These are phyloP conservation scores for Rubroshorea leprosula DNA, from an alignment of 345 rosid genomes.

Conservation along the genomic window DNA sequence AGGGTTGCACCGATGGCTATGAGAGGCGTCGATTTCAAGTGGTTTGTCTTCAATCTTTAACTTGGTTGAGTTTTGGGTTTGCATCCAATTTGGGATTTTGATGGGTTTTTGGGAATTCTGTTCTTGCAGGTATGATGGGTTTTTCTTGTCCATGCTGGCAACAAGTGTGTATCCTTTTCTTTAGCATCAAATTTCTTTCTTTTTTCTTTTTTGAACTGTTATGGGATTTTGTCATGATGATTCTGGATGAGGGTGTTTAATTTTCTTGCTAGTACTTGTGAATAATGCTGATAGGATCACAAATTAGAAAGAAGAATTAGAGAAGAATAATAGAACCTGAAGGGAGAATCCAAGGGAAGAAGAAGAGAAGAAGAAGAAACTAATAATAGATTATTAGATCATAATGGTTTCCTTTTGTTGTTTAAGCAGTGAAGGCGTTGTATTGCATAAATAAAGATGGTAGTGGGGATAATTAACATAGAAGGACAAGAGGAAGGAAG, in stretches of 20 bases:
- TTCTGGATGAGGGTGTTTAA: background rate
- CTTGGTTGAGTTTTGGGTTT: no score
- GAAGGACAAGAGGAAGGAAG: background rate
- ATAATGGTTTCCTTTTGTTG: slow-evolving; percentile 15
- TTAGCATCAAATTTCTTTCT: background rate
- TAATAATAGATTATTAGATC: background rate
- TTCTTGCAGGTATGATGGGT: slow-evolving; percentile 88
- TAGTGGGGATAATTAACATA: no score
- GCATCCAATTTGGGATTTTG: background rate
- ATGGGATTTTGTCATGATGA: background rate
- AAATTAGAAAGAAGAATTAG: no score
- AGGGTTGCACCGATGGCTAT: slow-evolving; percentile 61
- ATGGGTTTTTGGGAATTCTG: background rate
- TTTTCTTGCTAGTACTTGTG: no score
- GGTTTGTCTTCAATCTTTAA: slow-evolving; percentile 42
- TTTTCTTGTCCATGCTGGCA: slow-evolving; percentile 98
- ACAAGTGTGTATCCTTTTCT: slow-evolving; percentile 88
- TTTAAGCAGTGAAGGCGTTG: slow-evolving; percentile 6
- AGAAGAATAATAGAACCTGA: no score
- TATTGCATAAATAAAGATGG: slow-evolving; percentile 5
- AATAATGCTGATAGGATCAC: no score
- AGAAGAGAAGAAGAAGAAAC: background rate
- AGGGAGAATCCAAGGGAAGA: background rate
- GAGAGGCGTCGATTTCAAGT: slow-evolving; percentile 92
- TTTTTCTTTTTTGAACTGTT: no score